Evolutionary conservation across 2,329 filamentous ascomycete genomes (phyloP), one percentile per base, ranked within the genome.

Genomic region (Colletotrichum sublineola): DNA sequence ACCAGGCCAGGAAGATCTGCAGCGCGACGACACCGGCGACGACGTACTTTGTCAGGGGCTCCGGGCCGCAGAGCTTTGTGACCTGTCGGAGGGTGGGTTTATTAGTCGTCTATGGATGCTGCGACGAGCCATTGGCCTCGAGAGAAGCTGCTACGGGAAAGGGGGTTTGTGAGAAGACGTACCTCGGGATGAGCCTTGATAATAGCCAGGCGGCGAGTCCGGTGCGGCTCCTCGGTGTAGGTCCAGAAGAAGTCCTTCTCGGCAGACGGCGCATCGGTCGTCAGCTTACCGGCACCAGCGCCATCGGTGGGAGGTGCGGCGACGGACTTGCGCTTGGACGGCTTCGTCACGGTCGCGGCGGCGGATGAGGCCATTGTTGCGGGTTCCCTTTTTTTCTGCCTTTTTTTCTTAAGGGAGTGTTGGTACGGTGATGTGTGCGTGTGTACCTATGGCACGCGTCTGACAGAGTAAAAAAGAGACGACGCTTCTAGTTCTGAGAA

Each of bases 151-250:
- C 29, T 24, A 42, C 44, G 69, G 63, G 42, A 74, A 69, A 57
- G 29, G 63, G 31, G 48, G 38, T 40, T 40, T 63, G 15, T n/a
- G 56, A 36, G 58, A 61, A 11, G 48, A 75, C 80, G 29, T 85
- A 96, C 95, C 89, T 99, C 96, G 58, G 96, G 96, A 81, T 99
- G 96, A 67, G 96, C 95, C 86, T 98, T 98, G 84, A 99, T 98
- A 78, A 99, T 99, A 74, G 95, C 94, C 77, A 96, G 90, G 69
- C 96, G 90, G 77, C 96, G 88, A 42, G 96, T 96, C 77, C 95
- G 91, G 83, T 99, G 96, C 74, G 96, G 96, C 84, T 99, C 96
- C 82, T 99, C 96, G 12, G 96, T 98, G 81, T 99, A 98, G 52
- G 96, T 97, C 96, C 97, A 98, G 85, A 97, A 97, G 87, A 98